Percentiles rank a stretch among this genome's conserved stretches.
Evolutionary conservation across 2,329 filamentous ascomycete species (phyloP).

Genomic region (Leptoxyphium fumago): DNA sequence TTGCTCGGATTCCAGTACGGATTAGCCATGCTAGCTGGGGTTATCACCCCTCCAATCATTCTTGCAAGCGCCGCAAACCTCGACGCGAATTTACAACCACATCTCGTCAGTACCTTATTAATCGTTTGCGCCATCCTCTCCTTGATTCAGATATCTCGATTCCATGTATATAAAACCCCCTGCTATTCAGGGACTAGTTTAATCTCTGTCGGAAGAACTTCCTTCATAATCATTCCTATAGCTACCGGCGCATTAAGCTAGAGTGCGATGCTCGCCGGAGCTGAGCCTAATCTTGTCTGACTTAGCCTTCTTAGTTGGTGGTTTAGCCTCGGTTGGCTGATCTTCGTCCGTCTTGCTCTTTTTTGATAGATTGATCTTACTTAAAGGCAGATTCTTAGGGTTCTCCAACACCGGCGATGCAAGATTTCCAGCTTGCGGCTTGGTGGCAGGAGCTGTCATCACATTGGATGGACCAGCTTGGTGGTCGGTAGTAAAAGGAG

Average conservation of each 20-base stretch:
- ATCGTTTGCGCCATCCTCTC: conserved; percentile 68
- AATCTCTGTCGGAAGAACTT: conserved; percentile 65
- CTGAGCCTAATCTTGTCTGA: no score
- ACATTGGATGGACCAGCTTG: no score
- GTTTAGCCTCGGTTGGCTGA: no score
- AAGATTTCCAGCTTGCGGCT: no score
- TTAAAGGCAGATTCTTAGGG: no score
- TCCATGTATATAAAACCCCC: conserved; percentile 56
- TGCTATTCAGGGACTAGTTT: conserved; percentile 69
- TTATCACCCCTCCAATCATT: conserved; percentile 68
- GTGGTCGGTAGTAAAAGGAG: no score
- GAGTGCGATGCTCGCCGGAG: no score
- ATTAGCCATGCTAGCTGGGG: conserved; percentile 51
- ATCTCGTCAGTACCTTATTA: conserved; percentile 63
- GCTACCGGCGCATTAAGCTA: conserved; percentile 57
- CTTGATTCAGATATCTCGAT: conserved; percentile 60
- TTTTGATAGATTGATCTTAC: no score
- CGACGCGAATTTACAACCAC: conserved; percentile 46
- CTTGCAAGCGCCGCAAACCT: conserved; percentile 55
- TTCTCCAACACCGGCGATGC: no score
- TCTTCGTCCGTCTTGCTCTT: no score
- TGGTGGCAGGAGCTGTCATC: no score
- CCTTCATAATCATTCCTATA: conserved; percentile 61
- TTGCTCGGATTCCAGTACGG: conserved; percentile 68
- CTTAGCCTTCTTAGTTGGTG: no score